These are phyloP conservation scores for Sclerotinia trifoliorum DNA, from an alignment of 2,329 filamentous ascomycete genomes.

Conservation along the genomic window DNA sequence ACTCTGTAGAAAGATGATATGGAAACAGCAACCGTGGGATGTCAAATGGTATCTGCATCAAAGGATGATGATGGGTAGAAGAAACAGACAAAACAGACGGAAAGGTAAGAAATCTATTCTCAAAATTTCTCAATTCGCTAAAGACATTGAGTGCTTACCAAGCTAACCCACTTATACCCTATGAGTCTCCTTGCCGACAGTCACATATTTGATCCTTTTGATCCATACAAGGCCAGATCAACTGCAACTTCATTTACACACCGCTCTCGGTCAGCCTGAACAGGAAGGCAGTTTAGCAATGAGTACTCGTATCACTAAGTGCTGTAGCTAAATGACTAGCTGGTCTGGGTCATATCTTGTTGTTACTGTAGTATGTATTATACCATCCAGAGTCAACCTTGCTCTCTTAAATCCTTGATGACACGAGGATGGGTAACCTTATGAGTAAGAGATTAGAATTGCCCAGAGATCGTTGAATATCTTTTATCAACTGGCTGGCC, in stretches of 20 bases:
- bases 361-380: background rate
- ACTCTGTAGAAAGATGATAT: background rate
- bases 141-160: background rate
- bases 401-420: too few species aligned
- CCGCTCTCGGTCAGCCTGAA: slow-evolving; percentile 23
- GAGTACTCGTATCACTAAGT: background rate
- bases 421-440: too few species aligned
- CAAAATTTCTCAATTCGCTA: background rate
- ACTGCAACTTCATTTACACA: background rate
- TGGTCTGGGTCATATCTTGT: background rate
- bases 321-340: background rate
- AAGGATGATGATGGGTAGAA: background rate
- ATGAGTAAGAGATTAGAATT: background rate
- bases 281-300: slow-evolving; percentile 9
- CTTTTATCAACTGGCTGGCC: background rate
- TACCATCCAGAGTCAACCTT: background rate
- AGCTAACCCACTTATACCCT: too few species aligned
- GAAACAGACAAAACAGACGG: background rate
- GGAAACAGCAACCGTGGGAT: background rate
- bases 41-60: background rate
- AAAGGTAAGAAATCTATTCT: background rate
- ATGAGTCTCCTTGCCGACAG: background rate
- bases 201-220: background rate
- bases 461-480: background rate
- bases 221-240: background rate